Evolutionary conservation across 176 grass and related monocot species (phyloP).

Genomic region (Oryza meridionalis): DNA sequence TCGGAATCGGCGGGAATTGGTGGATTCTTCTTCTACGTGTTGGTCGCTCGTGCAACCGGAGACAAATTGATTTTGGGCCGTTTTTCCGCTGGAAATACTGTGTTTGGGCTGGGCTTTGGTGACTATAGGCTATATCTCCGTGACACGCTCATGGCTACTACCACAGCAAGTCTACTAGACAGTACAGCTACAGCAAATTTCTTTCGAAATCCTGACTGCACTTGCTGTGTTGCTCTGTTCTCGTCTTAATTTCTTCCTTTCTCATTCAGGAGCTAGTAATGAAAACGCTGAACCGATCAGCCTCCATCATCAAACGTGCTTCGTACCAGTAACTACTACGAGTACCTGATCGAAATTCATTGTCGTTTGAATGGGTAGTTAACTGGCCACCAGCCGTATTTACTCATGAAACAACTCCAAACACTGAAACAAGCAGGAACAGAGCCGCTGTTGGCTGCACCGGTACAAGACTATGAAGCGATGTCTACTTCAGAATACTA

Average conservation of each 20-base stretch:
- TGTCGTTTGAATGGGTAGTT: not conserved
- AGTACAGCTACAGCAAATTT: not conserved
- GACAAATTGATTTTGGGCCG: not conserved
- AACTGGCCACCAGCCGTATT: not conserved
- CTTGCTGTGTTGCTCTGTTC: not conserved
- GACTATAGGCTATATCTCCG: not conserved
- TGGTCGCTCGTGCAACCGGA: not conserved
- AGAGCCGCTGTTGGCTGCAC: not conserved
- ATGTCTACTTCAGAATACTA: not conserved
- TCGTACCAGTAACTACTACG: not conserved
- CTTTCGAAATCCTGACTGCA: not conserved
- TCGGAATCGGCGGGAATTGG: not conserved
- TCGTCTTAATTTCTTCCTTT: not conserved
- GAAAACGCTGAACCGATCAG: not conserved
- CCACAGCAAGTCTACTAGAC: not conserved
- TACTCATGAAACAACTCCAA: not conserved
- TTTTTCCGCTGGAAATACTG: not conserved
- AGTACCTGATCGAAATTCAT: not conserved
- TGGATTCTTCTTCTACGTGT: not conserved
- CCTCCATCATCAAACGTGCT: not conserved
- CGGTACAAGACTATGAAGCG: not conserved
- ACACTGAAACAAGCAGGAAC: not conserved
- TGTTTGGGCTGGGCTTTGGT: not conserved
- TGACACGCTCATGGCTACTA: no score
- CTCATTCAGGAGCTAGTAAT: not conserved